Evolutionary conservation across 1,284 basidiomycete species (phyloP), one percentile per base, ranked within the genome.

Genomic region (Trichosporon coremiiforme): DNA sequence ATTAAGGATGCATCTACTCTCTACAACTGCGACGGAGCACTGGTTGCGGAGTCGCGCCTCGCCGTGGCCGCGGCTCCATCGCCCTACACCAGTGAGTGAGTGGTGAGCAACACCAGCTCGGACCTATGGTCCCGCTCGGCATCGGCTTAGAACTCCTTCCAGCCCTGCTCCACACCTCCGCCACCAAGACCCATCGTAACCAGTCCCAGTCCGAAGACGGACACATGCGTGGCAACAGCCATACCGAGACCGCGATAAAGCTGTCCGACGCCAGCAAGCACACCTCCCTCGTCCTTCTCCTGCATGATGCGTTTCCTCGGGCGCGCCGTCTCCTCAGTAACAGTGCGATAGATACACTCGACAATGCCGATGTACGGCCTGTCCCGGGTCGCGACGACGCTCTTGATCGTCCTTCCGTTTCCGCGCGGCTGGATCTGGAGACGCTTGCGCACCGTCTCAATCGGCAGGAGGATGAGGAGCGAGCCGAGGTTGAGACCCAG

Each of bases 281-380:
- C 71, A 85, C 86, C 75, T 83, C 85, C 80, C 87, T 85, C 85
- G 72, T 84, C 84, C 80, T 83, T 86, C 73, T 79, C 82, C 29
- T 77, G 85, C 81, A 81, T 85, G 82, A 76, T 80, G 75, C 79
- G 78, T 72, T 77, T 81, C 60, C 78, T 70, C 62, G 79, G 75
- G 36, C 77, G 78, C 13, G 92, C 93, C 65, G 91, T 87, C 81
- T 99, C 96, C 85, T 99, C 97, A 0, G 91, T 93, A 68, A 97
- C 80, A 75, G 98, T 94, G 77, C 94, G 90, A 89, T 93, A 99
- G 73, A 97, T 85, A 8, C 90, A 88, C 78, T 99, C 96, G n/a
- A 96, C 89, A 63, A 99, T 88, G 12, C 97, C 97, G 73, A 92
- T 90, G 82, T 98, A 98, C 22, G 93, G 90, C 70, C 88, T 87